Conservation (phyloP, 2,329 filamentous ascomycete species). For the Cordyceps cateniannulata region DNA sequence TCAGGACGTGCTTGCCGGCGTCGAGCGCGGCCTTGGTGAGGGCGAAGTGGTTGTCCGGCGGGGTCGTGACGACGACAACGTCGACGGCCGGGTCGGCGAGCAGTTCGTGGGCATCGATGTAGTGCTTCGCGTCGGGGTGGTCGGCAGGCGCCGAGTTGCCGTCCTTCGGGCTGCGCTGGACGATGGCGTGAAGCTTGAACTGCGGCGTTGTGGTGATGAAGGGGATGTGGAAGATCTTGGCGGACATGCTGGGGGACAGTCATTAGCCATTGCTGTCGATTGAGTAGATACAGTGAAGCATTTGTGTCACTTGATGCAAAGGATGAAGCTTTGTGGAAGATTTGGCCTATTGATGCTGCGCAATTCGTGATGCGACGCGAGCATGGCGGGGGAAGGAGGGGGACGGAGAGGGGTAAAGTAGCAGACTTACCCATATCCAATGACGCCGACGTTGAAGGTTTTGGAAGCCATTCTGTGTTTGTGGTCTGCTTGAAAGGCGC, state of each 20-base stretch:
- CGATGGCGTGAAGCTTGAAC: slow-evolving; percentile 65
- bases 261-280: slow-evolving; percentile 13
- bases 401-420: slow-evolving; percentile 5
- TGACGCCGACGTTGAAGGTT: slow-evolving; percentile 43
- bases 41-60: slow-evolving; percentile 63
- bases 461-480: slow-evolving; percentile 20
- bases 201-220: slow-evolving; percentile 55
- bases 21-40: slow-evolving; percentile 60
- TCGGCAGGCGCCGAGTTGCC: slow-evolving; percentile 63
- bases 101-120: slow-evolving; percentile 54
- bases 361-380: not conserved
- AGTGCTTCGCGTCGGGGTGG: slow-evolving; percentile 58
- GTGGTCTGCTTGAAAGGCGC: not conserved
- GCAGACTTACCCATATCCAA: slow-evolving; percentile 42
- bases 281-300: not conserved
- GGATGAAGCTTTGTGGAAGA: not conserved
- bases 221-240: slow-evolving; percentile 66
- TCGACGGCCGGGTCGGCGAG: slow-evolving; percentile 60
- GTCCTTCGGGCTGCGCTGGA: slow-evolving; percentile 63
- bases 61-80: slow-evolving; percentile 64
- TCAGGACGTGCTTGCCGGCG: slow-evolving; percentile 69
- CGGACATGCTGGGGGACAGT: slow-evolving; percentile 42
- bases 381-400: slow-evolving; percentile 1
- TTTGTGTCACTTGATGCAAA: not conserved
- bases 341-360: not conserved